phyloP scores from a whole-genome alignment of 129 eudicot species.

The Flaveria ramosissima region DNA sequence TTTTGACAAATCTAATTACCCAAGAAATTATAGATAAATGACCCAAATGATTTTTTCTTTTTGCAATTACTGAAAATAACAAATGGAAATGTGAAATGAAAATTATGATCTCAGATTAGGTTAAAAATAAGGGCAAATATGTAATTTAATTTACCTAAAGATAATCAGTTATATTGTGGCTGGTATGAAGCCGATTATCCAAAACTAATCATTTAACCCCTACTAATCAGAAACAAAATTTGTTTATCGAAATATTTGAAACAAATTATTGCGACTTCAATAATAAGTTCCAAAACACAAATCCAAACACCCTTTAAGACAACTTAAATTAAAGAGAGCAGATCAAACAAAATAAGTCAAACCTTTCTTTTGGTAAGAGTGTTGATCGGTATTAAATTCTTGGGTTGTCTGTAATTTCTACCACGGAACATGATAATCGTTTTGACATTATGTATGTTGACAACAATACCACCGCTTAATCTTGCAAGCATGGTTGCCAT shows the following conservation, averaged over 20 bases:
- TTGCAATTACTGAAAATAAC: background rate
- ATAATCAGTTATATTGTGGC: background rate
- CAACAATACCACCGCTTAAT: constrained; percentile 93
- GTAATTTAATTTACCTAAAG: background rate
- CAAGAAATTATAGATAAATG: background rate
- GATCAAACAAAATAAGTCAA: constrained; percentile 10
- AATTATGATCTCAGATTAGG: background rate
- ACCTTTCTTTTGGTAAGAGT: constrained; percentile 98
- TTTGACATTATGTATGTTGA: constrained; percentile 88
- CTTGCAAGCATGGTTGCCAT: constrained; percentile 96
- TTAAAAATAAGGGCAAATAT: background rate
- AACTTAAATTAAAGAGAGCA: constrained; percentile 3
- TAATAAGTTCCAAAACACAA: background rate
- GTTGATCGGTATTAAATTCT: constrained; percentile 90
- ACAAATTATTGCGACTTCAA: background rate
- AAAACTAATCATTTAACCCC: background rate
- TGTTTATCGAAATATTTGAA: background rate
- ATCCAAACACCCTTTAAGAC: background rate
- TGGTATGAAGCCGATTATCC: background rate
- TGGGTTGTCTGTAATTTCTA: constrained; percentile 93
- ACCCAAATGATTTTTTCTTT: background rate
- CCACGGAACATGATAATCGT: constrained; percentile 99
- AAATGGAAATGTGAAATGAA: background rate
- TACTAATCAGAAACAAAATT: background rate
- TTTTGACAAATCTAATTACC: background rate